Percentiles rank a stretch among this genome's conserved stretches.
These are phyloP conservation scores for Lachancea sp. DNA, from an alignment of 805 yeast species.

Conservation along the genomic window DNA sequence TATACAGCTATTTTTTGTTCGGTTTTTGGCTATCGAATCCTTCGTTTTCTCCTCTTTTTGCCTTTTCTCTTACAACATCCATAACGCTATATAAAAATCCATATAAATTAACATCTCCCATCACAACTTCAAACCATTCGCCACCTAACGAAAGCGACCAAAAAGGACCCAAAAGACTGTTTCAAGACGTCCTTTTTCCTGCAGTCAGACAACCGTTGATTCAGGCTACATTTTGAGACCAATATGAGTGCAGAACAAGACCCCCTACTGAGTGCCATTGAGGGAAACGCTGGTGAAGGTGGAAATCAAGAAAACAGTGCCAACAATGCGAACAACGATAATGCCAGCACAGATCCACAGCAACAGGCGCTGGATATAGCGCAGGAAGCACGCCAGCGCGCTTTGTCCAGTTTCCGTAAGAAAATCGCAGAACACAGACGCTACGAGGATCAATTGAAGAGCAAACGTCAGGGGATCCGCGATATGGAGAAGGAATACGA, in stretches of 20 bases:
- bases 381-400: conserved; percentile 51
- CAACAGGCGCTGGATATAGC: conserved; percentile 43
- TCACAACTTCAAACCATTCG: background rate
- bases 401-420: conserved; percentile 71
- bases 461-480: conserved; percentile 73
- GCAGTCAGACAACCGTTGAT: background rate
- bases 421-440: conserved; percentile 88
- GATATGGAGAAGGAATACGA: conserved; percentile 78
- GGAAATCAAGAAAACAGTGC: conserved; percentile 8
- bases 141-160: conserved; percentile 2
- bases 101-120: background rate
- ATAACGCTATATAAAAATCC: too few relatives aligned
- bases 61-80: too few relatives aligned
- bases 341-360: conserved; percentile 17
- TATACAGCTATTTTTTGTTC: too few relatives aligned
- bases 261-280: conserved; percentile 67
- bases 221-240: background rate
- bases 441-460: conserved; percentile 88
- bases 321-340: conserved; percentile 22
- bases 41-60: too few relatives aligned
- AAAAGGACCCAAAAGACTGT: background rate
- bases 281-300: conserved; percentile 10
- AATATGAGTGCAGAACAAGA: conserved; percentile 59
- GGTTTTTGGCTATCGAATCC: too few relatives aligned
- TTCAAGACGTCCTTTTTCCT: background rate